Evolutionary conservation across 441 rosid species (phyloP).

Genomic region (Croton setiger): DNA sequence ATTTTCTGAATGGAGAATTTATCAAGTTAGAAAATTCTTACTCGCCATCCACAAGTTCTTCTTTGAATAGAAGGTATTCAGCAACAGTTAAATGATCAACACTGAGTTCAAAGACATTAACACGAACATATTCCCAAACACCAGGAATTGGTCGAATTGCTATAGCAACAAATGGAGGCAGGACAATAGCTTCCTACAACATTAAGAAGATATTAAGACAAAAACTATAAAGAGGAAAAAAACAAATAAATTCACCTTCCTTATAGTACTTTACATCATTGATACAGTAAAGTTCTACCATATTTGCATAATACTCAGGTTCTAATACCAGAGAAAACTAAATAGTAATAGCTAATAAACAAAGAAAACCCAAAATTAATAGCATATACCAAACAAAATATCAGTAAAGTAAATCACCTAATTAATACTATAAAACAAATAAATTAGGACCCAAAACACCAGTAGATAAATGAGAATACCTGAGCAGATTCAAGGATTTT

Average conservation of each 20-base stretch:
- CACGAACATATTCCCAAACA: slow-evolving; percentile 84
- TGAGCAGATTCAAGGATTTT: slow-evolving; percentile 59
- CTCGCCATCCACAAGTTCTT: slow-evolving; percentile 65
- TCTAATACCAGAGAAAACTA: neutral
- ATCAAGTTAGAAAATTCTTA: slow-evolving; percentile 10
- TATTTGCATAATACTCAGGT: neutral
- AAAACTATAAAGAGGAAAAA: neutral
- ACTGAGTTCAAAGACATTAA: slow-evolving; percentile 62
- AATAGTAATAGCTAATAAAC: neutral
- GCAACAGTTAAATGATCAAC: slow-evolving; percentile 64
- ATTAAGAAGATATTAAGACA: neutral
- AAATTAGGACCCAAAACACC: neutral
- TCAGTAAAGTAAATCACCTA: neutral
- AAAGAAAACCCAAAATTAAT: neutral
- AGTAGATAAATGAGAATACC: slow-evolving; percentile 29
- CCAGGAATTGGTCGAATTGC: slow-evolving; percentile 80
- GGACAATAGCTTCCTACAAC: slow-evolving; percentile 61
- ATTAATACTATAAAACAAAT: neutral
- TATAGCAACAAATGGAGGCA: slow-evolving; percentile 72
- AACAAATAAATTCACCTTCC: neutral
- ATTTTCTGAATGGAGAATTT: neutral
- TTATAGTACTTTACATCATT: too few relatives aligned
- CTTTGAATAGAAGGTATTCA: slow-evolving; percentile 75
- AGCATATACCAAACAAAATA: neutral
- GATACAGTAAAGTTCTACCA: neutral